These are phyloP conservation scores for Priceomyces haplophilus DNA, from an alignment of 805 yeast genomes.

Conservation along the genomic window DNA sequence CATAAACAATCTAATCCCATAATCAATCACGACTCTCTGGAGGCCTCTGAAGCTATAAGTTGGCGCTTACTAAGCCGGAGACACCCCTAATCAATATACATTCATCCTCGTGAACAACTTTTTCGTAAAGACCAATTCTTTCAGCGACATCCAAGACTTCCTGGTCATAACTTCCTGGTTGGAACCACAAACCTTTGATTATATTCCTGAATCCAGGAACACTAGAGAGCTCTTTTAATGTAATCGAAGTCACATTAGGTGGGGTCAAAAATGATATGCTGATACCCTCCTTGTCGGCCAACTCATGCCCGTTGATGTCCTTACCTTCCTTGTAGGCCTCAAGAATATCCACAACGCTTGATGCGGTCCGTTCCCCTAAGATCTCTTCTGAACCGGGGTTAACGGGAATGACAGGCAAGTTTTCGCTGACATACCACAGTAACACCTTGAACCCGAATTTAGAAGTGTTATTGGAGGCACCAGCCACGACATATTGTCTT, in stretches of 20 bases:
- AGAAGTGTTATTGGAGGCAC: constrained; percentile 61
- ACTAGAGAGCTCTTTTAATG: constrained; percentile 35
- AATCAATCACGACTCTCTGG: neutral
- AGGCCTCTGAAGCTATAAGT: constrained; percentile 21
- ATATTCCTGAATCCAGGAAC: constrained; percentile 36
- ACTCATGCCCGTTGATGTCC: constrained; percentile 23
- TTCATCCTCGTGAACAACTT: constrained; percentile 48
- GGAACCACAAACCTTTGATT: constrained; percentile 71
- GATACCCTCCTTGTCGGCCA: constrained; percentile 39
- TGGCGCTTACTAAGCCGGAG: constrained; percentile 39
- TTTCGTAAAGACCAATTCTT: constrained; percentile 29
- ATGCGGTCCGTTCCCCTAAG: constrained; percentile 39
- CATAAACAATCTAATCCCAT: neutral
- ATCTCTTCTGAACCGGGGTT: constrained; percentile 56
- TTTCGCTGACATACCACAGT: constrained; percentile 59
- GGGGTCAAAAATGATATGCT: constrained; percentile 75
- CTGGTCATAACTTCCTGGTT: constrained; percentile 72
- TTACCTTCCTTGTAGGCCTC: constrained; percentile 15
- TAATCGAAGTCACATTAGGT: constrained; percentile 50
- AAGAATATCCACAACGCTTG: constrained; percentile 27
- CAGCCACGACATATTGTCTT: constrained; percentile 61
- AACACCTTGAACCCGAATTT: constrained; percentile 72
- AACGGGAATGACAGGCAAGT: constrained; percentile 60
- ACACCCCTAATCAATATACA: constrained; percentile 76
- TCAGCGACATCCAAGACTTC: constrained; percentile 45